Percentiles rank a stretch among this genome's conserved stretches.
Conservation (phyloP, 306 rosid genomes). For the Canavalia ensiformis region DNA sequence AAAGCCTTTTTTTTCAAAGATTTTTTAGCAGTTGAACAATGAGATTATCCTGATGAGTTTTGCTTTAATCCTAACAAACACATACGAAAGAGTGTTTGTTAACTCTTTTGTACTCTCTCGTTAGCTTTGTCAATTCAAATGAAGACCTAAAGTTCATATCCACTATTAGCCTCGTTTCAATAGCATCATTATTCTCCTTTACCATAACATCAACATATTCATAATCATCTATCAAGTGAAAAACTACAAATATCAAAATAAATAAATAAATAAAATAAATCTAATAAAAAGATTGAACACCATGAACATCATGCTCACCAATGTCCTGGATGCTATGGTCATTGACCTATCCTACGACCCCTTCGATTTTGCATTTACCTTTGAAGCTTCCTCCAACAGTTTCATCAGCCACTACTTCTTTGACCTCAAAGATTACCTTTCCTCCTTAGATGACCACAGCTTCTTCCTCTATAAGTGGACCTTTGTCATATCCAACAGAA, state of each 20-base stretch:
- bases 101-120: conserved; percentile 51
- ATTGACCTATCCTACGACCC: too few relatives aligned
- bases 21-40: conserved; percentile 58
- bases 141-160: conserved; percentile 66
- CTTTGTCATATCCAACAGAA: too few relatives aligned
- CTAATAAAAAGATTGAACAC: too few relatives aligned
- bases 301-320: too few relatives aligned
- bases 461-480: too few relatives aligned
- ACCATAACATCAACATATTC: conserved; percentile 62
- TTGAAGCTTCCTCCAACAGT: too few relatives aligned
- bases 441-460: too few relatives aligned
- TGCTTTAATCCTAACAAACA: conserved; percentile 64
- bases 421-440: too few relatives aligned
- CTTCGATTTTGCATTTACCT: too few relatives aligned
- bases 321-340: too few relatives aligned
- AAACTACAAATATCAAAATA: neutral
- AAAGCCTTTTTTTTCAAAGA: conserved; percentile 60
- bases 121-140: conserved; percentile 63
- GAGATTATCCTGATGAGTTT: conserved; percentile 50
- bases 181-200: neutral
- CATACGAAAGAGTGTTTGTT: conserved; percentile 47
- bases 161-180: conserved; percentile 54
- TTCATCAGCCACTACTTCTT: too few relatives aligned
- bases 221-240: conserved; percentile 48
- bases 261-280: neutral